These are phyloP conservation scores for Rhodotorula sphaerocarpa DNA, from an alignment of 768 basidiomycete genomes.

Conservation along the genomic window DNA sequence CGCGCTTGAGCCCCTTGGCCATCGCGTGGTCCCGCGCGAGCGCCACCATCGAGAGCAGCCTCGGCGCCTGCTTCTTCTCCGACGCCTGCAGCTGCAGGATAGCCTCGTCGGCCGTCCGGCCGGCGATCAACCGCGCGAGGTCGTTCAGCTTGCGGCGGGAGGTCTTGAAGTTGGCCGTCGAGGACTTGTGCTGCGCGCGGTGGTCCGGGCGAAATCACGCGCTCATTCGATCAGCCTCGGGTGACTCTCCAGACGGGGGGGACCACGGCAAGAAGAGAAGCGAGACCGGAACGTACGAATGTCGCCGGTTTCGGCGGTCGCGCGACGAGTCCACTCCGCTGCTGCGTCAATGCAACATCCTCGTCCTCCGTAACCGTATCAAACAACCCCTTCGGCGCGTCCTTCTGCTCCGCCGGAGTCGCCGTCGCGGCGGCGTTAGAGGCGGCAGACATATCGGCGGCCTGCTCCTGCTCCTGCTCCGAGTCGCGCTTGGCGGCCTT, in stretches of 20 bases:
- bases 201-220: background rate
- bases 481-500: background rate
- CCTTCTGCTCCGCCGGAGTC: background rate
- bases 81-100: constrained; percentile 86
- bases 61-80: constrained; percentile 76
- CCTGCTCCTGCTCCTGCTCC: background rate
- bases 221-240: no score
- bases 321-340: background rate
- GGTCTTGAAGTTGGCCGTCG: constrained; percentile 84
- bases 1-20: constrained; percentile 64
- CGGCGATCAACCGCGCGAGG: constrained; percentile 73
- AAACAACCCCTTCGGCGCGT: constrained; percentile 19
- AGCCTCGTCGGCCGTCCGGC: constrained; percentile 85
- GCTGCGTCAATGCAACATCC: constrained; percentile 13
- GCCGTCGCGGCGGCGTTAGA: background rate
- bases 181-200: constrained; percentile 72
- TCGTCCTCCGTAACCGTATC: constrained; percentile 18
- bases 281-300: constrained; percentile 9
- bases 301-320: constrained; percentile 9
- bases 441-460: background rate
- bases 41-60: constrained; percentile 79
- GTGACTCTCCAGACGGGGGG: background rate
- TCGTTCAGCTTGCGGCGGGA: constrained; percentile 80
- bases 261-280: no score
- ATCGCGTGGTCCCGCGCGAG: constrained; percentile 79